phyloP scores from a whole-genome alignment of 2,329 filamentous ascomycete species.

The Talaromyces sp. region DNA sequence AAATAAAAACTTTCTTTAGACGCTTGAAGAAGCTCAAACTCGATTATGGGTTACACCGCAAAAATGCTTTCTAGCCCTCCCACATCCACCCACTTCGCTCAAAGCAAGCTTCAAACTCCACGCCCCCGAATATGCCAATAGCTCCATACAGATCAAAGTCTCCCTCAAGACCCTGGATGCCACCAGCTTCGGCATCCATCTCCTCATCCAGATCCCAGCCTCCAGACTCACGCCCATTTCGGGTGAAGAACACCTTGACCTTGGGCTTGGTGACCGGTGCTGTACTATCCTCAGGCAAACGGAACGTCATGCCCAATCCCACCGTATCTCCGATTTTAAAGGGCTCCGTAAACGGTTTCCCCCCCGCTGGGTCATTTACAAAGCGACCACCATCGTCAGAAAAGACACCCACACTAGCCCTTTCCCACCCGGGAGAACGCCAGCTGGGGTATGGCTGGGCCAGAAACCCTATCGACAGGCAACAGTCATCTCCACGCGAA shows the following conservation, averaged over 20 bases:
- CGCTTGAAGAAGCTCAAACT: no score
- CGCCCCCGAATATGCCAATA: slow-evolving; percentile 57
- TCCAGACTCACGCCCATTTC: slow-evolving; percentile 48
- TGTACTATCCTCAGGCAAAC: slow-evolving; percentile 28
- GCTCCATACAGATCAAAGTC: slow-evolving; percentile 59
- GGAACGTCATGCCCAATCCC: slow-evolving; percentile 55
- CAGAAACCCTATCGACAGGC: slow-evolving; percentile 55
- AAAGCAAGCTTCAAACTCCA: slow-evolving; percentile 55
- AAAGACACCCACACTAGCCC: slow-evolving; percentile 56
- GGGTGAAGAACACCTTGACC: slow-evolving; percentile 51
- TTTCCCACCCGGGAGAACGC: slow-evolving; percentile 59
- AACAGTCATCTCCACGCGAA: slow-evolving; percentile 41
- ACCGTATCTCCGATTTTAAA: slow-evolving; percentile 52
- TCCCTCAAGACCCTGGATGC: slow-evolving; percentile 62
- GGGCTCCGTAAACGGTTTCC: slow-evolving; percentile 50
- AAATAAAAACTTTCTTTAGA: no score
- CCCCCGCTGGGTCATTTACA: slow-evolving; percentile 58
- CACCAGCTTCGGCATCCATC: slow-evolving; percentile 50
- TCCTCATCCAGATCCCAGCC: slow-evolving; percentile 59
- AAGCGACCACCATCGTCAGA: slow-evolving; percentile 60
- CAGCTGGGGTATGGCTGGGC: slow-evolving; percentile 59
- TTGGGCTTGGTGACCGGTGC: slow-evolving; percentile 12
- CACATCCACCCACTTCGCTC: slow-evolving; percentile 45
- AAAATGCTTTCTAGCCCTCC: slow-evolving; percentile 10
- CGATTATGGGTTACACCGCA: not conserved